Conservation (phyloP, 1,284 basidiomycete genomes). For the Porodaedalea pini region DNA sequence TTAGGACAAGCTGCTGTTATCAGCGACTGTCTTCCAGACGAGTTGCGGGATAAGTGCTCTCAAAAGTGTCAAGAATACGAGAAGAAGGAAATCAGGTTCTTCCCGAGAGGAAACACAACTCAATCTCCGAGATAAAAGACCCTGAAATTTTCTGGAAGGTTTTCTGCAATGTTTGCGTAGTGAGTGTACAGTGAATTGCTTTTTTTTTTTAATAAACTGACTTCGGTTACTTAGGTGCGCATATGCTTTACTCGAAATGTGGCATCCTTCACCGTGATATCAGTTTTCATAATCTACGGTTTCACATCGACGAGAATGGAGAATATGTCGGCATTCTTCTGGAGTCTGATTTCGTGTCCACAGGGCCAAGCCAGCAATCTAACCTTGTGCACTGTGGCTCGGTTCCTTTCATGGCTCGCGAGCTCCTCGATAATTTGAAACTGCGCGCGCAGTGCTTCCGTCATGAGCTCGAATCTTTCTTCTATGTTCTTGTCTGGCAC, state of each 20-base stretch:
- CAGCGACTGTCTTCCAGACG: no score
- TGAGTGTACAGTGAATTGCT: not conserved
- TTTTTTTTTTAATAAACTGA: not conserved
- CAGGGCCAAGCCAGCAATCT: not conserved
- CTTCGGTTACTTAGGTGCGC: not conserved
- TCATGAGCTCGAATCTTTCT: not conserved
- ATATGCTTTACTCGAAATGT: not conserved
- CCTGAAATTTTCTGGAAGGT: not conserved
- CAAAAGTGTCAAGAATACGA: no score
- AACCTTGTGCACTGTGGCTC: not conserved
- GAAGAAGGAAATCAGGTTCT: no score
- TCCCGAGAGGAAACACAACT: no score
- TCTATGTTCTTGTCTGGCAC: conserved; percentile 1
- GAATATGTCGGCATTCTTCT: not conserved
- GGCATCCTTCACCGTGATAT: conserved; percentile 10
- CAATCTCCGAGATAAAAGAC: no score
- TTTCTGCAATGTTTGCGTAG: not conserved
- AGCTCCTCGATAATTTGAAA: not conserved
- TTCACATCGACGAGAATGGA: not conserved
- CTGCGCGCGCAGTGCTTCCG: not conserved
- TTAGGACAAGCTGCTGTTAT: no score
- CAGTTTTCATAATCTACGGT: not conserved
- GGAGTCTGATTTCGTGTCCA: conserved; percentile 2
- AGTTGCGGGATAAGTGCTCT: no score
- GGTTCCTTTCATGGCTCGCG: conserved; percentile 4